A percentile compares a stretch with the other conserved stretches of the same genome.
phyloP scores from a whole-genome alignment of 306 rosid genomes.

The Glycyrrhiza uralensis region DNA sequence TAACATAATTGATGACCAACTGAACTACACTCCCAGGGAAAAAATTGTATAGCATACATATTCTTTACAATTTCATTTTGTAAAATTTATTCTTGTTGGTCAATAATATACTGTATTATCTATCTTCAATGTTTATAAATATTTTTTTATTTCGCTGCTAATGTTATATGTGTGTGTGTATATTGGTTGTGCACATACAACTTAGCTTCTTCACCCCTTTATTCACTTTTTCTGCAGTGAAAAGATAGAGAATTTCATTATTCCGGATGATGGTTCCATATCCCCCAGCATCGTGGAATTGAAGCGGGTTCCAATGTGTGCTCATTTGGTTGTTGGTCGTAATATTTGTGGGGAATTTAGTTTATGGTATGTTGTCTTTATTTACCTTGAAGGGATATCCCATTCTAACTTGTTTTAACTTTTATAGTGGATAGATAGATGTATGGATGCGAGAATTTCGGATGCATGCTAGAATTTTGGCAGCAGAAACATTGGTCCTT shows the following conservation, averaged over 20 bases:
- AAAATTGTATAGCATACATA: too few species aligned
- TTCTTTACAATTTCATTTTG: too few species aligned
- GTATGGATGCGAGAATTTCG: too few species aligned
- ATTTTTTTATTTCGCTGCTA: slow-evolving; percentile 1
- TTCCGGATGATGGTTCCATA: slow-evolving; percentile 49
- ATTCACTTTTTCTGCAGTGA: slow-evolving; percentile 56
- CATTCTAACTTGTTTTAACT: not conserved
- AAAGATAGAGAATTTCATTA: slow-evolving; percentile 39
- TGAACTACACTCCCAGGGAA: too few species aligned
- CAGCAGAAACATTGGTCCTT: not conserved
- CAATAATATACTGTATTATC: not conserved
- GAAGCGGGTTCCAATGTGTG: slow-evolving; percentile 64
- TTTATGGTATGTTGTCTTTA: slow-evolving; percentile 63
- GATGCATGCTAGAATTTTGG: not conserved
- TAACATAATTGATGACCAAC: not conserved
- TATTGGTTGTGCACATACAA: not conserved
- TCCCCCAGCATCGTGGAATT: slow-evolving; percentile 80
- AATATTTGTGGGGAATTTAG: slow-evolving; percentile 70
- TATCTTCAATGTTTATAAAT: not conserved
- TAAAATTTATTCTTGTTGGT: slow-evolving; percentile 11
- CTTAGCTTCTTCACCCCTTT: slow-evolving; percentile 16
- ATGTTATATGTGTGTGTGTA: slow-evolving; percentile 2
- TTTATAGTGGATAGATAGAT: too few species aligned
- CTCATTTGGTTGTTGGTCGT: slow-evolving; percentile 64
- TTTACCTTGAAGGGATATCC: slow-evolving; percentile 1